Conservation (phyloP, 257 asterid genomes). For the Solanum lycopersicoides region DNA sequence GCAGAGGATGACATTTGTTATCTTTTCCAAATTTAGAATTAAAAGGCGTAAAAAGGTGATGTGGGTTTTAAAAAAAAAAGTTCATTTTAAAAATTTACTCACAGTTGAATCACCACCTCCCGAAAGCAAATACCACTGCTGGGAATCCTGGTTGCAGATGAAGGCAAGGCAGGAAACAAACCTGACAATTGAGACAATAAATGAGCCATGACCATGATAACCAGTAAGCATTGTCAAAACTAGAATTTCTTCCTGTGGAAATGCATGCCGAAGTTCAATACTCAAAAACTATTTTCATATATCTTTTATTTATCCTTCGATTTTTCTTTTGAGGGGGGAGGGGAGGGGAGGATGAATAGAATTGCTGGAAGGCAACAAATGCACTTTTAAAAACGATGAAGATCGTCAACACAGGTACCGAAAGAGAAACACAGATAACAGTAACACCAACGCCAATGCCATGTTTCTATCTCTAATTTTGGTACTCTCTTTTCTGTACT, state of each 20-base stretch:
- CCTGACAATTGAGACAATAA: conserved; percentile 32
- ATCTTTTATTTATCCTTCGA: background rate
- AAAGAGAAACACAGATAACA: background rate
- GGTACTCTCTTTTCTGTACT: background rate
- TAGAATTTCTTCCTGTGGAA: background rate
- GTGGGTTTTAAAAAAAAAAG: background rate
- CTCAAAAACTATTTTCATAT: background rate
- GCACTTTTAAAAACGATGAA: background rate
- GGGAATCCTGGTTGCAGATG: conserved; percentile 29
- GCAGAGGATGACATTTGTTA: background rate
- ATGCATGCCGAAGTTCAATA: background rate
- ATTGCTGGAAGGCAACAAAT: background rate
- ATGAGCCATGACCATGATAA: background rate
- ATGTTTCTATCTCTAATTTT: background rate
- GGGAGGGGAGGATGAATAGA: background rate
- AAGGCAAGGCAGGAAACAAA: conserved; percentile 78
- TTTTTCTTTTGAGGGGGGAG: no score
- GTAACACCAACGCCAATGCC: background rate
- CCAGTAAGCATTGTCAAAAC: background rate
- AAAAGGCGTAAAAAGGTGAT: background rate
- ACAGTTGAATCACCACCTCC: conserved; percentile 99
- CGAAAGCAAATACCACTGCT: conserved; percentile 55
- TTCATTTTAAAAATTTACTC: conserved; percentile 20
- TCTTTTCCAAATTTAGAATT: background rate
- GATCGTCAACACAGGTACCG: background rate